Evolutionary conservation across 805 yeast species (phyloP).

Genomic region (Saccharomycopsis capsularis): DNA sequence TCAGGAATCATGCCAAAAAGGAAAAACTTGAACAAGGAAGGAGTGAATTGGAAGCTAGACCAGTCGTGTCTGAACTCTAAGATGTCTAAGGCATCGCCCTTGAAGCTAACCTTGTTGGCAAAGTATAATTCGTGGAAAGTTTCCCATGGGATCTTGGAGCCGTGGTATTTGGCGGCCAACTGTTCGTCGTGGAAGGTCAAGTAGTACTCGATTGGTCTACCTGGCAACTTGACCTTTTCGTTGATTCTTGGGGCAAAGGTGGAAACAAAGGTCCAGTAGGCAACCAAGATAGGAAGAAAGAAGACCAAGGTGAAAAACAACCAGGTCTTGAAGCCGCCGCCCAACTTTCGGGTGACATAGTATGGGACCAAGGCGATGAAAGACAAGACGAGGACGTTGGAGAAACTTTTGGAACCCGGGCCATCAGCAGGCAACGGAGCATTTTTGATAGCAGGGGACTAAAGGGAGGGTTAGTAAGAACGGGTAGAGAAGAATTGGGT

Average conservation of each 20-base stretch:
- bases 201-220: constrained; percentile 70
- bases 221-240: constrained; percentile 69
- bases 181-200: constrained; percentile 74
- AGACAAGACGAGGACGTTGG: constrained; percentile 47
- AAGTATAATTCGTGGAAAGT: constrained; percentile 86
- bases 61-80: constrained; percentile 88
- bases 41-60: constrained; percentile 76
- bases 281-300: constrained; percentile 66
- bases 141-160: constrained; percentile 83
- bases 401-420: constrained; percentile 72
- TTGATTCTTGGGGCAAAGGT: constrained; percentile 75
- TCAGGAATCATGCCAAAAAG: constrained; percentile 87
- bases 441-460: constrained; percentile 69
- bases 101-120: constrained; percentile 75
- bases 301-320: constrained; percentile 48
- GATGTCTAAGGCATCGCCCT: constrained; percentile 79
- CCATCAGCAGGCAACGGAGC: constrained; percentile 92
- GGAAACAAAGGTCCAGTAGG: constrained; percentile 75
- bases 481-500: too few species aligned
- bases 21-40: constrained; percentile 70
- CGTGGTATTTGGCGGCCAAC: constrained; percentile 60
- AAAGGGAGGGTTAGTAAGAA: too few species aligned
- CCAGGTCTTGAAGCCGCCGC: constrained; percentile 65
- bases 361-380: constrained; percentile 53
- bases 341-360: constrained; percentile 55